phyloP scores from a whole-genome alignment of 805 yeast species.

The Phaffomyces thermotolerans region DNA sequence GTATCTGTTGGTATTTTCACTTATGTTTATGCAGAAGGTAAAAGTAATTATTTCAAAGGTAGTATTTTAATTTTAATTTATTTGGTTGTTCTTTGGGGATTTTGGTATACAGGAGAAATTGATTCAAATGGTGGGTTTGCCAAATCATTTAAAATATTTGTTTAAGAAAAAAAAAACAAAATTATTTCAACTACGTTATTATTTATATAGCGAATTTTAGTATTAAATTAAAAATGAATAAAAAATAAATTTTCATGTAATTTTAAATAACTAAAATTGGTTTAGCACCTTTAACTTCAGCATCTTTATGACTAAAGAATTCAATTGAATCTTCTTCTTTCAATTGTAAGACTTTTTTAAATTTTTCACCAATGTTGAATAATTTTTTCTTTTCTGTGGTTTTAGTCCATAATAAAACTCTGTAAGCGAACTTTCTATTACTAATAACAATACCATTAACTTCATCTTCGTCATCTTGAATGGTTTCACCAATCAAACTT shows the following conservation, averaged over 20 bases:
- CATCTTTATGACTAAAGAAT: slow-evolving; percentile 53
- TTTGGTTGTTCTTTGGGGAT: slow-evolving; percentile 69
- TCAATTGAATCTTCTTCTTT: slow-evolving; percentile 71
- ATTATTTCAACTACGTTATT: too few relatives aligned
- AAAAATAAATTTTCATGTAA: too few relatives aligned
- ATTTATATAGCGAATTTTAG: too few relatives aligned
- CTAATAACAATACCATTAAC: slow-evolving; percentile 92
- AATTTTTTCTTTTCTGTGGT: slow-evolving; percentile 59
- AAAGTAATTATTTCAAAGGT: slow-evolving; percentile 93
- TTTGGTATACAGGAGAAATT: slow-evolving; percentile 48
- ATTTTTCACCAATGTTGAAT: slow-evolving; percentile 73
- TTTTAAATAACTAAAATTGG: slow-evolving; percentile 24
- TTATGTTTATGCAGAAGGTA: slow-evolving; percentile 93
- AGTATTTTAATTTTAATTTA: slow-evolving; percentile 77
- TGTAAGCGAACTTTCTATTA: slow-evolving; percentile 73
- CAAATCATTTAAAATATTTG: neutral
- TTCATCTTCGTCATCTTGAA: slow-evolving; percentile 71
- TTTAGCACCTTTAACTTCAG: slow-evolving; percentile 21
- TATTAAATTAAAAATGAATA: neutral
- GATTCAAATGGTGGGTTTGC: slow-evolving; percentile 7
- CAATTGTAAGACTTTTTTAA: slow-evolving; percentile 78
- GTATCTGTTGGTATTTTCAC: slow-evolving; percentile 85
- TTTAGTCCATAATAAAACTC: slow-evolving; percentile 91
- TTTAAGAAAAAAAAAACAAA: too few relatives aligned
- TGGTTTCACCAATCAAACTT: slow-evolving; percentile 91